These are phyloP conservation scores for Acer campestre DNA, from an alignment of 345 rosid species.

Conservation along the genomic window DNA sequence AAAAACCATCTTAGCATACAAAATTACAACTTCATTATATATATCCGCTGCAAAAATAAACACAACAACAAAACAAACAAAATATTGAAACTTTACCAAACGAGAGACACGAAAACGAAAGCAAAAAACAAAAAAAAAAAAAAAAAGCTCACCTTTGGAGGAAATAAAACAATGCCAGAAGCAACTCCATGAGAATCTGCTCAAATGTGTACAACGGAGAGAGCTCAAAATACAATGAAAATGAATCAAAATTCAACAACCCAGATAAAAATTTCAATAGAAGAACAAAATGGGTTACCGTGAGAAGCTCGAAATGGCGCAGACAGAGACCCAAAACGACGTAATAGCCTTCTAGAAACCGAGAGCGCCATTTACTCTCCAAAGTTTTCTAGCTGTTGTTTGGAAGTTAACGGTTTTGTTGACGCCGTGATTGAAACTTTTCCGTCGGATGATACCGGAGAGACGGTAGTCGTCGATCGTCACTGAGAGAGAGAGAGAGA, in stretches of 20 bases:
- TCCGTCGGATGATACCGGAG: background rate
- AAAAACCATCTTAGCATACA: background rate
- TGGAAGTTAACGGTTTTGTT: background rate
- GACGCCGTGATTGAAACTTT: background rate
- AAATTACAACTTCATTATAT: background rate
- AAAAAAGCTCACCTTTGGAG: slow-evolving; percentile 24
- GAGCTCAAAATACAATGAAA: background rate
- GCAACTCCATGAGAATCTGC: slow-evolving; percentile 7
- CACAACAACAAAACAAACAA: background rate
- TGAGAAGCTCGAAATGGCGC: slow-evolving; percentile 22
- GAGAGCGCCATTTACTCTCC: slow-evolving; percentile 45
- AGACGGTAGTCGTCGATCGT: background rate
- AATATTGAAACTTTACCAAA: background rate
- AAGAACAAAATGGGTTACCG: slow-evolving; percentile 12
- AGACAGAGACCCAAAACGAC: slow-evolving; percentile 38
- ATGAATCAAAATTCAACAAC: slow-evolving; percentile 8
- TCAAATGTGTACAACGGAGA: background rate
- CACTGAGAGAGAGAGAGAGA: background rate
- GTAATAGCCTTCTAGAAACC: slow-evolving; percentile 38
- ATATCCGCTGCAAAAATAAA: background rate
- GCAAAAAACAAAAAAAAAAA: too few species aligned
- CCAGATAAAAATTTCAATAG: slow-evolving; percentile 1
- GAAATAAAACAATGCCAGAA: slow-evolving; percentile 23
- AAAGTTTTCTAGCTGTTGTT: background rate
- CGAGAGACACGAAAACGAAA: background rate